Evolutionary conservation across 495 filamentous ascomycete species (phyloP).

Genomic region (Rusavskia elegans): DNA sequence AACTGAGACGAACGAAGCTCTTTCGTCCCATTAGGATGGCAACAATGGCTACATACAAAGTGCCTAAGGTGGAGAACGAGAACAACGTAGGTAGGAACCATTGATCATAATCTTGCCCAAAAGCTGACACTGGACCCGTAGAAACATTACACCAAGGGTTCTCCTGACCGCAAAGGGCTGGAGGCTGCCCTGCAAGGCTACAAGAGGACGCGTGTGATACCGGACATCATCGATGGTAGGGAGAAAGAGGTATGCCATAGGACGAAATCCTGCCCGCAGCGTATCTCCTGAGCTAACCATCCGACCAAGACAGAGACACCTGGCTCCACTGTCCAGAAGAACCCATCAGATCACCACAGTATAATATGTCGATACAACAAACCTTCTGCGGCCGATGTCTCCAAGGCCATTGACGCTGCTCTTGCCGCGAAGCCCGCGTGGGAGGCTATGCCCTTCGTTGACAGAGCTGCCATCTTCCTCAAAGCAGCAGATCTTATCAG

Average conservation of each 20-base stretch:
- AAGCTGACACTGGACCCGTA: conserved; percentile 15
- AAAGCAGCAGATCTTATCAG: conserved; percentile 84
- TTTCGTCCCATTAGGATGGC: conserved; percentile 15
- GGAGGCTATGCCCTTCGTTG: conserved; percentile 71
- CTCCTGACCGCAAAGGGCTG: conserved; percentile 58
- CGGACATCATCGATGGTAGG: conserved; percentile 64
- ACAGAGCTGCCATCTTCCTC: conserved; percentile 81
- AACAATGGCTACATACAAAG: conserved; percentile 65
- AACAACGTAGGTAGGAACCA: conserved; percentile 54
- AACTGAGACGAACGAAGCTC: neutral
- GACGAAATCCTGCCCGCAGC: too few species aligned
- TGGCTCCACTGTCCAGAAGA: conserved; percentile 33
- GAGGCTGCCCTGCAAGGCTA: conserved; percentile 48
- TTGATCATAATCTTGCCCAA: neutral
- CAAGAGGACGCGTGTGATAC: conserved; percentile 50
- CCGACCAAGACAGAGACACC: neutral
- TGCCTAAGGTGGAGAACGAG: conserved; percentile 79
- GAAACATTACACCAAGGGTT: conserved; percentile 79
- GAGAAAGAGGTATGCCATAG: conserved; percentile 32
- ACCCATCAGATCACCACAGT: conserved; percentile 56
- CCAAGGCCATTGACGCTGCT: conserved; percentile 59
- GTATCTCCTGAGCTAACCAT: neutral
- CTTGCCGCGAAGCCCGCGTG: conserved; percentile 67
- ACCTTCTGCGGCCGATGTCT: conserved; percentile 52
- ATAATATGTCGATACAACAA: conserved; percentile 61